Percentiles rank a stretch among this genome's conserved stretches.
phyloP scores from a whole-genome alignment of 495 filamentous ascomycete species.

The Penicillium waksmanii region DNA sequence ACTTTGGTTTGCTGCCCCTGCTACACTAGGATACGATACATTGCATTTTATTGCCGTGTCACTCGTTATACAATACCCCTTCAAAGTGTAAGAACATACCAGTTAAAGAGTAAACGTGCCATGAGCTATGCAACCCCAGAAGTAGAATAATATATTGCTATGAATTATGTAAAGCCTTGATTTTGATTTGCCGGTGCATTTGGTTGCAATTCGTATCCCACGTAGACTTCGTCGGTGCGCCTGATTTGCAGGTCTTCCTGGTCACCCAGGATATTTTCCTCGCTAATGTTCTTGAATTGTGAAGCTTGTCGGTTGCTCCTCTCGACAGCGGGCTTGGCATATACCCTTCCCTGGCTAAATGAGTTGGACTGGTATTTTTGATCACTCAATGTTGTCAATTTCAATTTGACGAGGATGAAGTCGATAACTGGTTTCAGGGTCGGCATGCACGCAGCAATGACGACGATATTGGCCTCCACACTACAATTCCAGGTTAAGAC shows the following conservation, averaged over 20 bases:
- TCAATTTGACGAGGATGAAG: conserved; percentile 17
- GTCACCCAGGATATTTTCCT: conserved; percentile 7
- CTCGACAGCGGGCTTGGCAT: neutral
- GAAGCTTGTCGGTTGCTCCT: neutral
- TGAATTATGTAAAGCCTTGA: neutral
- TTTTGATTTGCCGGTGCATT: neutral
- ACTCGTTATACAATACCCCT: no score
- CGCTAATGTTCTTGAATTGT: neutral
- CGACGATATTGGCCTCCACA: conserved; percentile 33
- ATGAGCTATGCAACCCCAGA: no score
- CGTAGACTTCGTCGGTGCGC: conserved; percentile 2
- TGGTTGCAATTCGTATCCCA: neutral
- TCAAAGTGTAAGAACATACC: no score
- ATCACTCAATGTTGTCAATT: conserved; percentile 1
- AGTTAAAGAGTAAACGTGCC: no score
- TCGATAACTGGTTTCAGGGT: conserved; percentile 28
- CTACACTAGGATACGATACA: no score
- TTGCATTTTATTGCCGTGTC: no score
- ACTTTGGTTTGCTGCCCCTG: no score
- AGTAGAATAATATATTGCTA: no score
- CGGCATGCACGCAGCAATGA: conserved; percentile 37
- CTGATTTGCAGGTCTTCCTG: conserved; percentile 5
- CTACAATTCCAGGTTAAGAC: conserved; percentile 7
- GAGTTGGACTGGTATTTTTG: conserved; percentile 1
- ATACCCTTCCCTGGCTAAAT: neutral